These are phyloP conservation scores for Mycena vulgaris DNA, from an alignment of 768 basidiomycete genomes.

Conservation along the genomic window DNA sequence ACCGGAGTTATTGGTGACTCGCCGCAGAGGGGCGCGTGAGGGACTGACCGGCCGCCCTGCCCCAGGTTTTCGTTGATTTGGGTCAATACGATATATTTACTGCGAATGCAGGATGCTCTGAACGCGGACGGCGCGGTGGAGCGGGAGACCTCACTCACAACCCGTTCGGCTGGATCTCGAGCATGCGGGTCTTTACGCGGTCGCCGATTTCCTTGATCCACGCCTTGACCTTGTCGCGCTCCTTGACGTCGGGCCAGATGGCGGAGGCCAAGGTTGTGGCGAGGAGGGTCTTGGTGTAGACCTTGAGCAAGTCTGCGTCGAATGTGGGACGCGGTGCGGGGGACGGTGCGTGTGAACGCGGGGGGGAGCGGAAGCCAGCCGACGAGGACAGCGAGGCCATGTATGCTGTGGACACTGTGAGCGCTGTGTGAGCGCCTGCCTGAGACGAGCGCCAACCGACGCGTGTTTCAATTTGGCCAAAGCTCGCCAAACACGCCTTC, in stretches of 20 bases:
- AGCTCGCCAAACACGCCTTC: neutral
- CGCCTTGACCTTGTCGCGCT: conserved; percentile 76
- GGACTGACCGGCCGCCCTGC: conserved; percentile 85
- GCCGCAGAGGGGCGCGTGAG: conserved; percentile 29
- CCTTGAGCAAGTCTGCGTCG: conserved; percentile 79
- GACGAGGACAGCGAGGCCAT: conserved; percentile 45
- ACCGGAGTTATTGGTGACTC: conserved; percentile 28
- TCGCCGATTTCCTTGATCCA: conserved; percentile 91
- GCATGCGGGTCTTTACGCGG: conserved; percentile 88
- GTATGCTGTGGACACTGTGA: neutral
- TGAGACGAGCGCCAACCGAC: too few species aligned
- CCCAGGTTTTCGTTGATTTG: conserved; percentile 89
- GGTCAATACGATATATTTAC: conserved; percentile 90
- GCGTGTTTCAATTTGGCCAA: neutral
- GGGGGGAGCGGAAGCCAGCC: conserved; percentile 73
- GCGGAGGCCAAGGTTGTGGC: conserved; percentile 75
- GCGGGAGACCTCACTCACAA: conserved; percentile 74
- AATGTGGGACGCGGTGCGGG: conserved; percentile 66
- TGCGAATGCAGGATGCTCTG: conserved; percentile 47
- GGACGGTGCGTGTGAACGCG: conserved; percentile 73
- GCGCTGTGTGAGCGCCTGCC: too few species aligned
- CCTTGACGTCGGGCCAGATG: conserved; percentile 78
- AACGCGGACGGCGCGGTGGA: conserved; percentile 30
- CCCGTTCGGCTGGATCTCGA: conserved; percentile 85
- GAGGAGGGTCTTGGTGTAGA: conserved; percentile 88